These are phyloP conservation scores for Malus hybrid DNA, from an alignment of 331 rosid species.

Conservation along the genomic window DNA sequence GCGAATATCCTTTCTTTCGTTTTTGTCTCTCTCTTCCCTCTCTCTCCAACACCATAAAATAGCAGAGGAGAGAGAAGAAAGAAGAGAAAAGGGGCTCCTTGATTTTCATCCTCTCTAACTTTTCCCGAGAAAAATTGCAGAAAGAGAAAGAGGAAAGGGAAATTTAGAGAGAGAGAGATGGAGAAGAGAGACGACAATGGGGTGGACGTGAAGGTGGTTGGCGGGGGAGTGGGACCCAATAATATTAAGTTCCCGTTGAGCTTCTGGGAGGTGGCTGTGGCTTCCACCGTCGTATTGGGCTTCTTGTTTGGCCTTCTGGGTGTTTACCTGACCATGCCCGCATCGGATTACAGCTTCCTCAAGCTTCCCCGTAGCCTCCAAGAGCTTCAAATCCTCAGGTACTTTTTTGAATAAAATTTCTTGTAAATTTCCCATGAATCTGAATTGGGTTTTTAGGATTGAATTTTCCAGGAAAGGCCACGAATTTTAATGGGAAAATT, in stretches of 20 bases:
- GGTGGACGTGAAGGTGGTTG: not conserved
- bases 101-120: not conserved
- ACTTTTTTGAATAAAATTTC: not conserved
- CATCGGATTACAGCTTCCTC: conserved; percentile 93
- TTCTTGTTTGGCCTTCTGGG: conserved; percentile 46
- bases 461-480: not conserved
- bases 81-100: not conserved
- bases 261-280: conserved; percentile 59
- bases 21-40: not conserved
- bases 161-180: conserved; percentile 24
- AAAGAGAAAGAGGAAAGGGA: not conserved
- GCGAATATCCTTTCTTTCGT: not conserved
- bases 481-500: not conserved
- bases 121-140: conserved; percentile 13
- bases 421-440: not conserved
- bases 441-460: not conserved
- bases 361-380: conserved; percentile 84
- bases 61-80: not conserved
- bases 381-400: conserved; percentile 84
- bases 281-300: conserved; percentile 51
- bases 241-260: conserved; percentile 40
- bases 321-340: conserved; percentile 84
- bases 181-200: conserved; percentile 21
- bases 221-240: conserved; percentile 4
- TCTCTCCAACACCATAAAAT: not conserved